Evolutionary conservation across 768 basidiomycete species (phyloP).

Genomic region (Astraeus odoratus): DNA sequence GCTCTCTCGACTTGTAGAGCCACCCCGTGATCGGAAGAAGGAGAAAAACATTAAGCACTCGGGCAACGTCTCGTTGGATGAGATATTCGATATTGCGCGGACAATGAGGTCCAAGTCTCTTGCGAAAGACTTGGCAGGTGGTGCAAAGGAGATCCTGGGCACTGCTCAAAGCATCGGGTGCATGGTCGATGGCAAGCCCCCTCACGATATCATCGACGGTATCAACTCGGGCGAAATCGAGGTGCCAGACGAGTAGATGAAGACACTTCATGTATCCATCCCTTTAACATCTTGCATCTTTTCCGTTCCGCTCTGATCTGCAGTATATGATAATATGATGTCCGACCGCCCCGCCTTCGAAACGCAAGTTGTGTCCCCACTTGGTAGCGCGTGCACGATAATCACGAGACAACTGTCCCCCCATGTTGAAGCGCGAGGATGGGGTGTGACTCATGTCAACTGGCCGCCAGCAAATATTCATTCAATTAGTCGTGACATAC

Average conservation of each 20-base stretch:
- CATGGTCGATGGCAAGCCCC: slow-evolving; percentile 88
- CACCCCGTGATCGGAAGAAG: slow-evolving; percentile 99
- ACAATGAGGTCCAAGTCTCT: slow-evolving; percentile 93
- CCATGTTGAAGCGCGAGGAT: no score
- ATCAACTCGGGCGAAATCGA: slow-evolving; percentile 83
- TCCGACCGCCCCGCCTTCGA: no score
- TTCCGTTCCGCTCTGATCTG: no score
- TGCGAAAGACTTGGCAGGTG: slow-evolving; percentile 83
- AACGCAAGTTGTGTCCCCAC: no score
- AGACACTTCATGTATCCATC: neutral
- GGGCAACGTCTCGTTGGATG: slow-evolving; percentile 90
- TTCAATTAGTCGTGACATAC: no score
- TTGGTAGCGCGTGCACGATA: no score
- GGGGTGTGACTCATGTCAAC: no score
- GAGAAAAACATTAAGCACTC: slow-evolving; percentile 99
- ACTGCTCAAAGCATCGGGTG: slow-evolving; percentile 96
- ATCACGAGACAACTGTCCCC: no score
- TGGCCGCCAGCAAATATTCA: no score
- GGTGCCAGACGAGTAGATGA: slow-evolving; percentile 72
- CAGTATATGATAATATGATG: no score
- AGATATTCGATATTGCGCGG: slow-evolving; percentile 92
- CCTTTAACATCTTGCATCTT: no score
- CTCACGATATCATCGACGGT: slow-evolving; percentile 88
- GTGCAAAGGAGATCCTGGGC: slow-evolving; percentile 96
- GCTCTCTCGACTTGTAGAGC: slow-evolving; percentile 51